Evolutionary conservation across 352 stramenopile genomes (phyloP).

Genomic region (Globisporangium ultimum): DNA sequence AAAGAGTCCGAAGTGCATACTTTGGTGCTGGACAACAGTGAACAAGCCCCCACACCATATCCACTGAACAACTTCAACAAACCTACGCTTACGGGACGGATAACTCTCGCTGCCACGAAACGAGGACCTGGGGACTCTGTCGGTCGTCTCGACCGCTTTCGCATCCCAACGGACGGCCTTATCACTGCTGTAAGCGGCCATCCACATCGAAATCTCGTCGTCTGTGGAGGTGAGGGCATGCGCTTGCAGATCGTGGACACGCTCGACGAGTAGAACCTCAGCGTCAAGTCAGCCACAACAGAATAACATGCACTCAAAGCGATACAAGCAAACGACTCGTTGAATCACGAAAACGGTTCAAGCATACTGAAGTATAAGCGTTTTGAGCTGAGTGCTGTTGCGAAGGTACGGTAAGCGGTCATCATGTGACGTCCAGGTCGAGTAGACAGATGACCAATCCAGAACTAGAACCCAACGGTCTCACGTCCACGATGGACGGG

Average conservation of each 20-base stretch:
- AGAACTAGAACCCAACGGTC: no score
- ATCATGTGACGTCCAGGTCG: no score
- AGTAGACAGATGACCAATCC: no score
- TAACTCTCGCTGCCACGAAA: neutral
- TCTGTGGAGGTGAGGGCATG: constrained; percentile 47
- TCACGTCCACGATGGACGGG: no score
- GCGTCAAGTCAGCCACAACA: neutral
- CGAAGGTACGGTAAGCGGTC: no score
- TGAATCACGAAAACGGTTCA: no score
- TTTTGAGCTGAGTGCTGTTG: no score
- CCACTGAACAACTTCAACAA: neutral
- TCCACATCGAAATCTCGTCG: constrained; percentile 36
- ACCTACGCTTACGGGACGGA: neutral
- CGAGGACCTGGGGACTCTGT: constrained; percentile 9
- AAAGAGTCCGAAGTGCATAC: neutral
- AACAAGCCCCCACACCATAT: neutral
- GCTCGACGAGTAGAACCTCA: neutral
- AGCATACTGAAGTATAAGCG: no score
- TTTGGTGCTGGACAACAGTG: neutral
- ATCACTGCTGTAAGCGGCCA: constrained; percentile 46
- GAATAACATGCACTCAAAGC: neutral
- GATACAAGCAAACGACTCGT: neutral
- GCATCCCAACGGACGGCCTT: constrained; percentile 36
- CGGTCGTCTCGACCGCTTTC: constrained; percentile 42
- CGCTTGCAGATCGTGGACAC: constrained; percentile 27